A percentile compares a stretch with the other conserved stretches of the same genome.
These are phyloP conservation scores for Chlamydomonas urium DNA, from an alignment of 139 green algal genomes.

Conservation along the genomic window DNA sequence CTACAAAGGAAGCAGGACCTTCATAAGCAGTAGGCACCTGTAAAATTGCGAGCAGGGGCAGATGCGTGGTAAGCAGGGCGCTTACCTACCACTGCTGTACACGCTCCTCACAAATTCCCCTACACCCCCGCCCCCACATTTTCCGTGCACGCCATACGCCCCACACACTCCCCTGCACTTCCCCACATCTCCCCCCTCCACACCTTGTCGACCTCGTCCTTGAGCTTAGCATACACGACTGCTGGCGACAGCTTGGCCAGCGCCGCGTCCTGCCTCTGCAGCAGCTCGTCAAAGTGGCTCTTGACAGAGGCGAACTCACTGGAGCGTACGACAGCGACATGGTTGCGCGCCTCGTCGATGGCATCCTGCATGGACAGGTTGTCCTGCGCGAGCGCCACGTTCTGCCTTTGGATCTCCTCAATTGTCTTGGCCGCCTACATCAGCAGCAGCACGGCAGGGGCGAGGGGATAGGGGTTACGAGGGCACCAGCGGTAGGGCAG, in stretches of 20 bases:
- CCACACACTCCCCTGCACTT: too few relatives aligned
- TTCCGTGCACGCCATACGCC: too few relatives aligned
- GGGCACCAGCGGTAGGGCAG: too few relatives aligned
- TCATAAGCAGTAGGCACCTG: too few relatives aligned
- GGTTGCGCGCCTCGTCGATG: conserved; percentile 52
- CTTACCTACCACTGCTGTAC: too few relatives aligned
- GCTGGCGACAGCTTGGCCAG: conserved; percentile 21
- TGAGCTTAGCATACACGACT: conserved; percentile 36
- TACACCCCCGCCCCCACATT: too few relatives aligned
- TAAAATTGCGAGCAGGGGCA: too few relatives aligned
- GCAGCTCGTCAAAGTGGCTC: conserved; percentile 48
- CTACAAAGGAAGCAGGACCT: too few relatives aligned
- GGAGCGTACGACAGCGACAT: conserved; percentile 63
- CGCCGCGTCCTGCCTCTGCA: conserved; percentile 42
- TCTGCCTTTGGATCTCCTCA: conserved; percentile 40
- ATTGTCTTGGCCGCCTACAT: conserved; percentile 33
- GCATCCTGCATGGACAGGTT: conserved; percentile 45
- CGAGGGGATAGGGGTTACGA: neutral
- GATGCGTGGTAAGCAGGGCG: too few relatives aligned
- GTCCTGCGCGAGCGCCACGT: conserved; percentile 34
- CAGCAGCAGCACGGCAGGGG: neutral
- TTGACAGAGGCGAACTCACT: conserved; percentile 50
- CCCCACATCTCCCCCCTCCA: neutral
- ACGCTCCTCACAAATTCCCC: too few relatives aligned
- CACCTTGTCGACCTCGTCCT: conserved; percentile 36